These are phyloP conservation scores for Neoascochyta sp. DNA, from an alignment of 2,329 filamentous ascomycete species.

Conservation along the genomic window DNA sequence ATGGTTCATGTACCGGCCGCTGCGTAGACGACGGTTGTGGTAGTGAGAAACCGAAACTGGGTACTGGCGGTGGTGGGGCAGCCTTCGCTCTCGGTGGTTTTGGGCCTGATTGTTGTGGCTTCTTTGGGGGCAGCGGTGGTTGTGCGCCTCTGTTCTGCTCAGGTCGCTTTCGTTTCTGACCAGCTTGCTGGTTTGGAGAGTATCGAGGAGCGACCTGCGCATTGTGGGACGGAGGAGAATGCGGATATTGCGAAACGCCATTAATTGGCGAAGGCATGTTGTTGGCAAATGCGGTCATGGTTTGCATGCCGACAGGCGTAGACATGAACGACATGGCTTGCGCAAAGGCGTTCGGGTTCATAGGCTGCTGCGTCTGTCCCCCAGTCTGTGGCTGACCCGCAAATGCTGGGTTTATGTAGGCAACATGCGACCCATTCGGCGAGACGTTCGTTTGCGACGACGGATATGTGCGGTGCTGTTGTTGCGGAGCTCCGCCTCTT, in stretches of 20 bases:
- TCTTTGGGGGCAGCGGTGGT: slow-evolving; percentile 10
- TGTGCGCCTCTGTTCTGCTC: slow-evolving; percentile 15
- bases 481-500: slow-evolving; percentile 8
- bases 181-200: slow-evolving; percentile 17
- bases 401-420: slow-evolving; percentile 16
- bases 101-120: slow-evolving; percentile 12
- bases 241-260: slow-evolving; percentile 2
- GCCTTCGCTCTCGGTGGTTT: slow-evolving; percentile 35
- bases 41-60: slow-evolving; percentile 35
- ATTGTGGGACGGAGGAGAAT: slow-evolving; percentile 4
- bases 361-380: slow-evolving; percentile 9
- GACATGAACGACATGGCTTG: slow-evolving; percentile 31
- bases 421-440: slow-evolving; percentile 2
- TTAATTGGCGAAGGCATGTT: slow-evolving; percentile 13
- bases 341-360: slow-evolving; percentile 22
- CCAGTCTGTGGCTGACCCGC: slow-evolving; percentile 6
- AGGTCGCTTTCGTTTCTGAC: slow-evolving; percentile 28
- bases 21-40: slow-evolving; percentile 14
- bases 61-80: slow-evolving; percentile 33
- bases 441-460: slow-evolving; percentile 1
- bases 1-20: slow-evolving; percentile 1
- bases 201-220: slow-evolving; percentile 10
- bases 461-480: slow-evolving; percentile 8
- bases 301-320: slow-evolving; percentile 27
- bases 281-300: slow-evolving; percentile 25